A percentile compares a stretch with the other conserved stretches of the same genome.
Conservation (phyloP, 805 yeast genomes). For the Saturnispora hagleri region DNA sequence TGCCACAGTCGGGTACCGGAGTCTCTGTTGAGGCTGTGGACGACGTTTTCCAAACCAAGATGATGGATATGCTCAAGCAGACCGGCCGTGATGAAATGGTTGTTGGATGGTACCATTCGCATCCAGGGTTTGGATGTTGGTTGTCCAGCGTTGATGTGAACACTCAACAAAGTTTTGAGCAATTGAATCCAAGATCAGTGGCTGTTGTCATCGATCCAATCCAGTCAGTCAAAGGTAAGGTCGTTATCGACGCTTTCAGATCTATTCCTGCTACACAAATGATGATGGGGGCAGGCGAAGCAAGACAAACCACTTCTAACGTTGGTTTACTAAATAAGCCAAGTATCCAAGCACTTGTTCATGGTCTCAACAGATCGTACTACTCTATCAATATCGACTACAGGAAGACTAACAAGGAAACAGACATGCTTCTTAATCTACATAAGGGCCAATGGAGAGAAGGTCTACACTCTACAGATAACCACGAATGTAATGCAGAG, state of each 20-base stretch:
- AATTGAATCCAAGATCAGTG: slow-evolving; percentile 88
- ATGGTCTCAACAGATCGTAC: slow-evolving; percentile 93
- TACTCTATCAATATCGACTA: slow-evolving; percentile 93
- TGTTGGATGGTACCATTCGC: slow-evolving; percentile 99
- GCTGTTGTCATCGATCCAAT: slow-evolving; percentile 99
- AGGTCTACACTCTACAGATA: slow-evolving; percentile 73
- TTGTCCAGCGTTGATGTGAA: slow-evolving; percentile 93
- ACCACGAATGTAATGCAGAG: slow-evolving; percentile 71
- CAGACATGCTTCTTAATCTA: slow-evolving; percentile 84
- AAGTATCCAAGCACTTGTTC: slow-evolving; percentile 91
- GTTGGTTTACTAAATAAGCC: slow-evolving; percentile 94
- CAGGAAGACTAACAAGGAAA: slow-evolving; percentile 85
- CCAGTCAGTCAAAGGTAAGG: slow-evolving; percentile 97
- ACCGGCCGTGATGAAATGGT: slow-evolving; percentile 99
- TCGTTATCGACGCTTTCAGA: slow-evolving; percentile 97
- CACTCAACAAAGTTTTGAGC: slow-evolving; percentile 97
- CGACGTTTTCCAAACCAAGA: slow-evolving; percentile 95
- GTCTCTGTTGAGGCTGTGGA: slow-evolving; percentile 99
- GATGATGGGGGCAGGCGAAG: slow-evolving; percentile 96
- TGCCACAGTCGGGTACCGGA: slow-evolving; percentile 97
- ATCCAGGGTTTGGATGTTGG: slow-evolving; percentile 99
- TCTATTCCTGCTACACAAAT: slow-evolving; percentile 78
- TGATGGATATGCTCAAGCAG: slow-evolving; percentile 99
- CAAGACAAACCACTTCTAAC: slow-evolving; percentile 94
- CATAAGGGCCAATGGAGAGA: slow-evolving; percentile 96